Evolutionary conservation across 768 basidiomycete species (phyloP), one percentile per base, ranked within the genome.

Genomic region (Lyophyllum decastes): DNA sequence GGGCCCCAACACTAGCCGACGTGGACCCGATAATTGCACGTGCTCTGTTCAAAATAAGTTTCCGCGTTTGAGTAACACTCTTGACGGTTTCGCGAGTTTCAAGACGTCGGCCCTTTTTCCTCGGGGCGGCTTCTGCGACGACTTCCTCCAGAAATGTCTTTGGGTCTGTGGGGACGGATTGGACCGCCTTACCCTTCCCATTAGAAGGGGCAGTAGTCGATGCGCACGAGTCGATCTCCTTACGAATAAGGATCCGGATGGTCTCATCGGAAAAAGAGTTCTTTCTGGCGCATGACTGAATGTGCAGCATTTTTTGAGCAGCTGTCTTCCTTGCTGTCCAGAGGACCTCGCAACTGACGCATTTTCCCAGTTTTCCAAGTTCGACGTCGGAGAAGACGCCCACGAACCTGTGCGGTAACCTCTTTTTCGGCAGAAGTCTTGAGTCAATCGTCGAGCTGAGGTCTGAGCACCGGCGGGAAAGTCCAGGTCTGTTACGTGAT

Each of bases 311-410:
- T 69, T 94, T 94, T 64, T 87, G 84, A 17, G 71, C 61, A 11
- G 73, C 73, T 3, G 81, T 81, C 68, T 94, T 94, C 53, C 81
- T 78, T 12, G 82, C 73, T 3, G 89, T 93, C 92, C 92, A 94
- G 1, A 70, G 70, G 14, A 79, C 66, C 22, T 84, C 82, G 62
- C 91, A 93, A 35, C 80, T 77, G 44, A 91, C 75, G 63, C 91
- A 93, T 63, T 75, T 82, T 11, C 72, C 68, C 1, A 92, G 66
- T 24, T 67, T 78, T 1, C 67, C 66, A 4, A 90, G 66, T 24
- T 87, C 76, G 2, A 70, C 54, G 43, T 82, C 78, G 0, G 82
- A 69, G 57, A 86, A 75, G 47, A 78, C 76, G 14, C 65, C 64
- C 0, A 67, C 56, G 50, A 72, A 60, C 38, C 60, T 61, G 46